Percentiles rank a stretch among this genome's conserved stretches.
Evolutionary conservation across 345 rosid genomes (phyloP).

Genomic region (Reutealis trisperma): DNA sequence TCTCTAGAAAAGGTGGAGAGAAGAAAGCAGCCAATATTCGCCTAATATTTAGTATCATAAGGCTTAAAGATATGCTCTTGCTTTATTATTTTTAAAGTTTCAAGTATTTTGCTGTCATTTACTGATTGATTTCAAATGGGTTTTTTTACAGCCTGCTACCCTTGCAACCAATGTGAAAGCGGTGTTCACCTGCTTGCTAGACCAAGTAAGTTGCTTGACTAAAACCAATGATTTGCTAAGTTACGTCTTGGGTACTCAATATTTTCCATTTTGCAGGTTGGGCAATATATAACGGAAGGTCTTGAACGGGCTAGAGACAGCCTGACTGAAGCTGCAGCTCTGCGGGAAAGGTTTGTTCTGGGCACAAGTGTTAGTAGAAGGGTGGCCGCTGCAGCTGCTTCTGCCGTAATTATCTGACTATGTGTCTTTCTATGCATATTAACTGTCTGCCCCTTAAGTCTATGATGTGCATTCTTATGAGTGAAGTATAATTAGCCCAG

Average conservation of each 20-base stretch:
- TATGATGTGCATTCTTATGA: neutral
- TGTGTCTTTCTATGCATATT: slow-evolving; percentile 7
- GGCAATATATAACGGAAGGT: slow-evolving; percentile 87
- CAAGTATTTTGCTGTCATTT: neutral
- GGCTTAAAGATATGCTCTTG: neutral
- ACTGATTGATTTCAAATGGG: slow-evolving; percentile 22
- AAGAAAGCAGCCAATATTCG: neutral
- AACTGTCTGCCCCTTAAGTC: neutral
- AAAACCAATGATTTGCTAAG: neutral
- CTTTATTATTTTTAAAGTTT: neutral
- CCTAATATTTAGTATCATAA: neutral
- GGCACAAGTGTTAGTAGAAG: slow-evolving; percentile 85
- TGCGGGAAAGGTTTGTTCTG: slow-evolving; percentile 93
- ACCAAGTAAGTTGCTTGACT: slow-evolving; percentile 64
- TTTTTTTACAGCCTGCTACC: slow-evolving; percentile 63
- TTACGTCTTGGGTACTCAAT: slow-evolving; percentile 22
- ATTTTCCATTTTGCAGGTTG: slow-evolving; percentile 51
- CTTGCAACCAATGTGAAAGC: slow-evolving; percentile 84
- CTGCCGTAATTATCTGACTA: slow-evolving; percentile 28
- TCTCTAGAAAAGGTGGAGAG: neutral
- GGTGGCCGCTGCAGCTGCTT: slow-evolving; percentile 99
- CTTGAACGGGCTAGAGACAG: slow-evolving; percentile 95
- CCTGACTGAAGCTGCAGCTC: slow-evolving; percentile 87
- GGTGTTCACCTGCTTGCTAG: slow-evolving; percentile 85
- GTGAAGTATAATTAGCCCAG: neutral